phyloP scores from a whole-genome alignment of 1,139 yeast species.

The Blastobotrys apis region DNA sequence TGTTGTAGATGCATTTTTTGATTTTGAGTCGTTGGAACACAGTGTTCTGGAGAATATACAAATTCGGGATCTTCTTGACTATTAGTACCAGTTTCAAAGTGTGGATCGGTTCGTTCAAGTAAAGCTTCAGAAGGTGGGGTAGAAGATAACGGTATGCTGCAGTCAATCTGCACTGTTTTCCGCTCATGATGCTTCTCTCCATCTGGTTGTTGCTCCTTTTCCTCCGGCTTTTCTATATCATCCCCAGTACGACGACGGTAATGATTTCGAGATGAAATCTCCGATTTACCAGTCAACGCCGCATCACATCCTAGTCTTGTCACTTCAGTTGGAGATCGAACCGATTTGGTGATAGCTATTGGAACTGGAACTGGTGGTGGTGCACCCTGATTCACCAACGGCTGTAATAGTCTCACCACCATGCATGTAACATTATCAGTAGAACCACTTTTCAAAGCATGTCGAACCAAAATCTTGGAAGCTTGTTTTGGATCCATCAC shows the following conservation, averaged over 20 bases:
- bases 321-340: neutral
- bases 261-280: neutral
- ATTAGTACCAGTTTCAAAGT: slow-evolving; percentile 1
- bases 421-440: slow-evolving; percentile 83
- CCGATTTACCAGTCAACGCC: neutral
- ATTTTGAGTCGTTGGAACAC: too few species aligned
- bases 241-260: neutral
- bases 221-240: neutral
- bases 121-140: slow-evolving; percentile 5
- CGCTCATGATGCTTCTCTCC: neutral
- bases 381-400: too few species aligned
- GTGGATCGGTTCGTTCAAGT: neutral
- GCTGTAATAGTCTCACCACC: slow-evolving; percentile 56
- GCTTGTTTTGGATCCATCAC: slow-evolving; percentile 55
- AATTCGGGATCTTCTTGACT: slow-evolving; percentile 6
- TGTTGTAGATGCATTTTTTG: too few species aligned
- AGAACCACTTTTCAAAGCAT: slow-evolving; percentile 67
- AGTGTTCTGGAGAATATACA: neutral
- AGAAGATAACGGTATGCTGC: neutral
- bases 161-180: neutral
- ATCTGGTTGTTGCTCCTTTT: neutral
- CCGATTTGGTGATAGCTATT: neutral
- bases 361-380: neutral
- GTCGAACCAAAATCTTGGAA: slow-evolving; percentile 58
- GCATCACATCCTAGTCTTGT: neutral